Percentiles rank a stretch among this genome's conserved stretches.
Evolutionary conservation across 176 grass and related monocot species (phyloP).

Genomic region (Bromus sterilis): DNA sequence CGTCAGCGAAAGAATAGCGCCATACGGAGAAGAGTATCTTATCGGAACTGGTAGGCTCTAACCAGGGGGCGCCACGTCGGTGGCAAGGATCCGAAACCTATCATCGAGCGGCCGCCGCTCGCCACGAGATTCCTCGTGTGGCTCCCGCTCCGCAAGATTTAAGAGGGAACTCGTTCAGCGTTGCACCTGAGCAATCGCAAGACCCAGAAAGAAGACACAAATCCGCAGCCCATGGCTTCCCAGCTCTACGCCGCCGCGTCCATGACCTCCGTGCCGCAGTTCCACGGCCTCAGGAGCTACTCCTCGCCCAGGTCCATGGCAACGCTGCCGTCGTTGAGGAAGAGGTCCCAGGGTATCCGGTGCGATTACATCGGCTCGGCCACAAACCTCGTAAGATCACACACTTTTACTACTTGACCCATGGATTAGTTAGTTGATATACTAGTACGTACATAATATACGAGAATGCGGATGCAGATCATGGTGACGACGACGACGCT

Average conservation of each 20-base stretch:
- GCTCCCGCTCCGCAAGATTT: conserved; percentile 45
- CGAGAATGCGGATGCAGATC: conserved; percentile 49
- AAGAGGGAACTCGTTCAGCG: neutral
- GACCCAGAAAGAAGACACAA: neutral
- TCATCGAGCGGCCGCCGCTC: conserved; percentile 32
- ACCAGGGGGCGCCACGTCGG: conserved; percentile 58
- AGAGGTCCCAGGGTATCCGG: conserved; percentile 53
- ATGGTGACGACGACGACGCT: conserved; percentile 89
- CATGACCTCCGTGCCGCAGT: conserved; percentile 45
- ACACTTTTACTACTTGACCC: neutral
- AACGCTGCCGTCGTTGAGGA: conserved; percentile 32
- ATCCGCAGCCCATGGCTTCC: conserved; percentile 50
- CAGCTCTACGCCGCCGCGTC: conserved; percentile 69
- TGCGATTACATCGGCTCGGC: conserved; percentile 89
- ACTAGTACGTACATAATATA: no score
- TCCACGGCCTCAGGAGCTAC: conserved; percentile 55
- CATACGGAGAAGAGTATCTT: conserved; percentile 18
- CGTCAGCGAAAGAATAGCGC: neutral
- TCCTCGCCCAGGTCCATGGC: conserved; percentile 44
- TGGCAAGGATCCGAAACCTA: conserved; percentile 52
- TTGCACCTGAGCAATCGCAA: neutral
- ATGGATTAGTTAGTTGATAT: no score
- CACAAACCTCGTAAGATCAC: conserved; percentile 63
- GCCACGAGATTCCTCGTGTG: conserved; percentile 55
- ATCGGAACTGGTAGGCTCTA: conserved; percentile 51